Evolutionary conservation across 306 rosid species (phyloP).

Genomic region (Vicia sativa): DNA sequence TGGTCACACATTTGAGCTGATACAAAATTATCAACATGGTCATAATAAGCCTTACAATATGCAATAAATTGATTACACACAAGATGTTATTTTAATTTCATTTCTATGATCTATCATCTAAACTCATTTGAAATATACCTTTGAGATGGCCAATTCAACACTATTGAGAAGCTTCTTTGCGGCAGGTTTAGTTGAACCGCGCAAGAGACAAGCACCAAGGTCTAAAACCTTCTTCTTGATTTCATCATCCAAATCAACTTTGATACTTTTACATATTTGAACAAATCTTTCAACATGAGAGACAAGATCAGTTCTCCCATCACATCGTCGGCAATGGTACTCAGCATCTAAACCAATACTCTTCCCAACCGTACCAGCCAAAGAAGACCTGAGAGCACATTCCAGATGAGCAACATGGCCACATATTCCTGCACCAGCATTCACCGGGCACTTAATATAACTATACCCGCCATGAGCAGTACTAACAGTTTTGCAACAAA

Average conservation of each 20-base stretch:
- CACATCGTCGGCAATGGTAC: slow-evolving; percentile 88
- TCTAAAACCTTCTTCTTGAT: slow-evolving; percentile 56
- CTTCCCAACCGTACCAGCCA: slow-evolving; percentile 83
- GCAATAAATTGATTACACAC: slow-evolving; percentile 4
- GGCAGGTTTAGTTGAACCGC: slow-evolving; percentile 56
- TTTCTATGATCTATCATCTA: slow-evolving; percentile 26
- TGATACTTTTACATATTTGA: slow-evolving; percentile 55
- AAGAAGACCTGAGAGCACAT: slow-evolving; percentile 64
- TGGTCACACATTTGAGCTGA: slow-evolving; percentile 65
- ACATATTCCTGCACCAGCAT: slow-evolving; percentile 53
- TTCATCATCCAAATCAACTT: slow-evolving; percentile 55
- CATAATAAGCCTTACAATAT: slow-evolving; percentile 36
- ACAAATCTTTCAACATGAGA: slow-evolving; percentile 57
- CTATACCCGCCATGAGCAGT: slow-evolving; percentile 62
- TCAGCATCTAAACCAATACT: slow-evolving; percentile 68
- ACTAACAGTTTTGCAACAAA: slow-evolving; percentile 64
- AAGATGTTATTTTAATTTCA: slow-evolving; percentile 20
- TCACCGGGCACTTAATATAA: slow-evolving; percentile 63
- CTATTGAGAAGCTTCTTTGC: slow-evolving; percentile 55
- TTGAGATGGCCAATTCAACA: slow-evolving; percentile 54
- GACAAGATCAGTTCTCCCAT: slow-evolving; percentile 69
- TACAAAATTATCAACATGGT: slow-evolving; percentile 50
- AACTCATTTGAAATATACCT: slow-evolving; percentile 55
- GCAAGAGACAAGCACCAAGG: slow-evolving; percentile 69
- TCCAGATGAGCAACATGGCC: slow-evolving; percentile 81